phyloP scores from a whole-genome alignment of 2,329 filamentous ascomycete genomes.

The Aspergillus carbonarius region DNA sequence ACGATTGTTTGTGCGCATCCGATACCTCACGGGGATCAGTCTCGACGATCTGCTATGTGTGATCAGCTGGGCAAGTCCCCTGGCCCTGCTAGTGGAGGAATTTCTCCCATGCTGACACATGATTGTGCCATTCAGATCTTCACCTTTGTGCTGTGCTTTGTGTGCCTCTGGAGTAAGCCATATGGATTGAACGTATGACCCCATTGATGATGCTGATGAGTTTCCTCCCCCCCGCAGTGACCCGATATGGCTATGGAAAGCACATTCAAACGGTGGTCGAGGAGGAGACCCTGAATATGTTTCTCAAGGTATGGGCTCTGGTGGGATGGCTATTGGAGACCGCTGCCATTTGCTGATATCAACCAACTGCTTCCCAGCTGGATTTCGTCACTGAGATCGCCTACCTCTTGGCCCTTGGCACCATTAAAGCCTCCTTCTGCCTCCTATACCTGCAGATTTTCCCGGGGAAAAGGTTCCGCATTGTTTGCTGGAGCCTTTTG shows the following conservation, averaged over 20 bases:
- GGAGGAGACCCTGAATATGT: neutral
- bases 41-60: neutral
- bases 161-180: neutral
- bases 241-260: conserved; percentile 15
- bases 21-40: neutral
- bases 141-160: neutral
- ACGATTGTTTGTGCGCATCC: conserved; percentile 1
- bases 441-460: conserved; percentile 20
- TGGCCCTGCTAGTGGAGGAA: neutral
- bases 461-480: conserved; percentile 8
- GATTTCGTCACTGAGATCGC: conserved; percentile 13
- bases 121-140: neutral
- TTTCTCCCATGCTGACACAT: neutral
- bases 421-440: conserved; percentile 26
- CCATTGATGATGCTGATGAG: neutral
- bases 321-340: neutral
- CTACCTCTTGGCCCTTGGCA: conserved; percentile 29
- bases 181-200: no score
- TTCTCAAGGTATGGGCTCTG: conserved; percentile 2
- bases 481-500: conserved; percentile 9
- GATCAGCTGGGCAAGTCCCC: neutral
- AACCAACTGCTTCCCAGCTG: conserved; percentile 5
- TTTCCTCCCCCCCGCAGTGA: conserved; percentile 5
- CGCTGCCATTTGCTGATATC: neutral
- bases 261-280: conserved; percentile 5